Evolutionary conservation across 2,329 filamentous ascomycete species (phyloP).

Genomic region (Cercospora berteroae): DNA sequence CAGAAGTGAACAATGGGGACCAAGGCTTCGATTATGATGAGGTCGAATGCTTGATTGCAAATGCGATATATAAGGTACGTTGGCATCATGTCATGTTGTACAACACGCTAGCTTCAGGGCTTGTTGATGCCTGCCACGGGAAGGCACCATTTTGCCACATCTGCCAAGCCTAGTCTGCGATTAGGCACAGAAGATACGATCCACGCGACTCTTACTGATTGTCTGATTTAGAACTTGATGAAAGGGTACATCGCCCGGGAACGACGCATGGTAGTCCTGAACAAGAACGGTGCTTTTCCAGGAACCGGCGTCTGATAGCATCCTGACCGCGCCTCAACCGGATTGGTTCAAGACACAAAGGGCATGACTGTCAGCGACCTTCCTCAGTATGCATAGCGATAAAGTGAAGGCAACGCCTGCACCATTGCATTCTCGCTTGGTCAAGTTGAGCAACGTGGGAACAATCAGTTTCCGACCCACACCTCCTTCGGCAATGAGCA

Average conservation of each 20-base stretch:
- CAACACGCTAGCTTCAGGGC: background rate
- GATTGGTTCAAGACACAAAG: background rate
- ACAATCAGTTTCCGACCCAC: background rate
- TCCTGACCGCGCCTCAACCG: background rate
- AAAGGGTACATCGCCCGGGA: conserved; percentile 97
- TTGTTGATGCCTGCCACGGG: conserved; percentile 14
- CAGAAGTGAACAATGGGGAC: conserved; percentile 53
- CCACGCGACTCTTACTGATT: background rate
- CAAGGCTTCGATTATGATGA: conserved; percentile 79
- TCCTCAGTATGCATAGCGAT: background rate
- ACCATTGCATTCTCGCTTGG: background rate
- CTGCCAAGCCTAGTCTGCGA: background rate
- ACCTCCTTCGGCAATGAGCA: background rate
- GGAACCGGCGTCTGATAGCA: conserved; percentile 66
- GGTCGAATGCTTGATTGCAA: conserved; percentile 90
- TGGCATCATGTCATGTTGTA: background rate
- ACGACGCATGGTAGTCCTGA: conserved; percentile 83
- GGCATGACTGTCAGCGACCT: background rate
- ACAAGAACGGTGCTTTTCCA: conserved; percentile 87
- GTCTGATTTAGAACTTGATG: conserved; percentile 75
- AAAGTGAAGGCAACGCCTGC: background rate
- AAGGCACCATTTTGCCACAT: conserved; percentile 8
- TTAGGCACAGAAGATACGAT: background rate
- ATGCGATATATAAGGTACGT: conserved; percentile 95
- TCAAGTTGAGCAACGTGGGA: background rate